phyloP scores from a whole-genome alignment of 2,329 filamentous ascomycete genomes.

The Colletotrichum chlorophyti region DNA sequence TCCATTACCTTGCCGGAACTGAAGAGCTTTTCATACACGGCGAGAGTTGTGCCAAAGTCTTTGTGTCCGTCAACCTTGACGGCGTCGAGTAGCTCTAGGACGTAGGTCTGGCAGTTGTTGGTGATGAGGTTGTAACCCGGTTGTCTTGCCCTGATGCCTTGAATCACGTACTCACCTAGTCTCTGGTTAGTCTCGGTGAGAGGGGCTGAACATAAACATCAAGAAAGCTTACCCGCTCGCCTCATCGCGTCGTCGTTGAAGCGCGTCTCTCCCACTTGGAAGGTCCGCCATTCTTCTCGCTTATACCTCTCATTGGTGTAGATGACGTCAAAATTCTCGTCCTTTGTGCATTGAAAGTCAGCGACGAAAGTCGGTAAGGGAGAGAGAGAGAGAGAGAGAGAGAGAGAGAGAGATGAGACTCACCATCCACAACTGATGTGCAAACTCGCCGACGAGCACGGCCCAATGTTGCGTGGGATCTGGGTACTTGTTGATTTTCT shows the following conservation, averaged over 20 bases:
- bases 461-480: slow-evolving; percentile 69
- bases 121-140: slow-evolving; percentile 64
- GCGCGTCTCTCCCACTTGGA: slow-evolving; percentile 57
- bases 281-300: slow-evolving; percentile 56
- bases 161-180: slow-evolving; percentile 59
- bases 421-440: slow-evolving; percentile 67
- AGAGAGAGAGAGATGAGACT: slow-evolving; percentile 24
- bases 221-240: slow-evolving; percentile 49
- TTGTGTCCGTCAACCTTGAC: slow-evolving; percentile 57
- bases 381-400: background rate
- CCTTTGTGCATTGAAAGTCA: slow-evolving; percentile 37
- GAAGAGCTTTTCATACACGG: slow-evolving; percentile 58
- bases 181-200: background rate
- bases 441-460: slow-evolving; percentile 61
- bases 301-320: slow-evolving; percentile 59
- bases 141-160: slow-evolving; percentile 54
- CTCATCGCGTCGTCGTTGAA: slow-evolving; percentile 62
- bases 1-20: slow-evolving; percentile 58
- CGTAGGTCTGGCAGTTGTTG: slow-evolving; percentile 68
- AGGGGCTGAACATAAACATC: background rate
- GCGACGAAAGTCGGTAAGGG: background rate
- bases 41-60: slow-evolving; percentile 60
- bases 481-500: slow-evolving; percentile 59
- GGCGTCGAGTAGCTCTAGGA: slow-evolving; percentile 57
- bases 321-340: slow-evolving; percentile 62